These are phyloP conservation scores for Aegilops longissima DNA, from an alignment of 176 grass and related monocot species.

Conservation along the genomic window DNA sequence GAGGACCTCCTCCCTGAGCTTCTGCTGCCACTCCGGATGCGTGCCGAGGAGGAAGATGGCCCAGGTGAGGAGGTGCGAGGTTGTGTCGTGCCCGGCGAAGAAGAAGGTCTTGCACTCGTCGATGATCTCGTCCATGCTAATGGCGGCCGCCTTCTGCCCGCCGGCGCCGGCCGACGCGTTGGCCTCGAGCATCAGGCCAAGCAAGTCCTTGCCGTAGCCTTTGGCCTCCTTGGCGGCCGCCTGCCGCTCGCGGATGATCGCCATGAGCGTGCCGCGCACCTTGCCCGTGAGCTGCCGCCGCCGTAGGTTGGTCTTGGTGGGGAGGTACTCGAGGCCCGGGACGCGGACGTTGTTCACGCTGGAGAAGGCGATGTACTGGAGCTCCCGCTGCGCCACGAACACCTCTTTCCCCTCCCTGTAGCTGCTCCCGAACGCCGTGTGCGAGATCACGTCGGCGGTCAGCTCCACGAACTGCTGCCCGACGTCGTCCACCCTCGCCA, in stretches of 20 bases:
- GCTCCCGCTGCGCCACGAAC: conserved; percentile 57
- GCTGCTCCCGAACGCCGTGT: conserved; percentile 68
- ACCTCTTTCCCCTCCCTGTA: conserved; percentile 64
- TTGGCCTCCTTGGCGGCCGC: neutral
- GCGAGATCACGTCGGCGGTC: conserved; percentile 65
- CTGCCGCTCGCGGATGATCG: conserved; percentile 34
- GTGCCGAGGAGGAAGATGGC: conserved; percentile 52
- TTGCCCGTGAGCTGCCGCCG: conserved; percentile 39
- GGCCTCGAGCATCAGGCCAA: conserved; percentile 60
- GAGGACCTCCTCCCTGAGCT: conserved; percentile 54
- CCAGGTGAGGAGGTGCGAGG: conserved; percentile 52
- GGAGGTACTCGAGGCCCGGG: conserved; percentile 33
- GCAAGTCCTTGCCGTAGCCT: conserved; percentile 52
- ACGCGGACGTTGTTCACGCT: conserved; percentile 1
- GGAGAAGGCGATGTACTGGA: conserved; percentile 44
- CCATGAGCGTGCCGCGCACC: conserved; percentile 39
- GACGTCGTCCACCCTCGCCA: conserved; percentile 44
- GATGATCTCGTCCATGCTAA: conserved; percentile 61
- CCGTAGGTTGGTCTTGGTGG: conserved; percentile 41
- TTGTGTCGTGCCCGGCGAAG: conserved; percentile 62
- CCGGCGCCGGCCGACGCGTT: neutral
- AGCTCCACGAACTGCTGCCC: conserved; percentile 53
- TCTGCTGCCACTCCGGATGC: conserved; percentile 47
- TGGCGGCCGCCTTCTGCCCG: neutral
- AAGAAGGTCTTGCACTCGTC: conserved; percentile 78